Percentiles rank a stretch among this genome's conserved stretches.
Evolutionary conservation across 495 filamentous ascomycete species (phyloP).

Genomic region (Physcia stellaris): DNA sequence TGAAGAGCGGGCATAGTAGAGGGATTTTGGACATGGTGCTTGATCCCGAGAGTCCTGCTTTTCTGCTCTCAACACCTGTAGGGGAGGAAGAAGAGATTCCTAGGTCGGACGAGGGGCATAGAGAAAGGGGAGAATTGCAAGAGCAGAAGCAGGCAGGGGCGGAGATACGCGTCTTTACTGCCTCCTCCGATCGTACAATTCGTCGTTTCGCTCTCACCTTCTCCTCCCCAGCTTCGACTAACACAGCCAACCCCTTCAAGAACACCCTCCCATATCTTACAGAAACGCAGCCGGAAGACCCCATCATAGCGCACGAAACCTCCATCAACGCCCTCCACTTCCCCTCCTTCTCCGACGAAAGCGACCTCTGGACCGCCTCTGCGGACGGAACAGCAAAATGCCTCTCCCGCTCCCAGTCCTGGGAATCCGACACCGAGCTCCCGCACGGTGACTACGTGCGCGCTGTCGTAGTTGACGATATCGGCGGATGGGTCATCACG

Average conservation of each 20-base stretch:
- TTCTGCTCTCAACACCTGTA: no score
- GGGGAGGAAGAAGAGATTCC: slow-evolving; percentile 77
- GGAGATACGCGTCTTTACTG: neutral
- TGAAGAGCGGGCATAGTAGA: slow-evolving; percentile 40
- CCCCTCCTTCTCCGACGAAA: slow-evolving; percentile 52
- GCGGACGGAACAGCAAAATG: slow-evolving; percentile 75
- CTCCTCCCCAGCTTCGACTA: neutral
- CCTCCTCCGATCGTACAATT: neutral
- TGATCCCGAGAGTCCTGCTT: slow-evolving; percentile 48
- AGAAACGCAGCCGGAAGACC: slow-evolving; percentile 36
- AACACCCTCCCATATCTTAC: slow-evolving; percentile 10
- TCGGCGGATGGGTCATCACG: slow-evolving; percentile 71
- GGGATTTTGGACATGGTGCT: slow-evolving; percentile 59
- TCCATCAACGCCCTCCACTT: slow-evolving; percentile 69
- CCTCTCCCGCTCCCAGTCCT: slow-evolving; percentile 48
- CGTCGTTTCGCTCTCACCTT: neutral
- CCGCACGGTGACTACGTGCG: slow-evolving; percentile 81
- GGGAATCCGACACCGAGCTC: slow-evolving; percentile 56
- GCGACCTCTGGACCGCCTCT: slow-evolving; percentile 80
- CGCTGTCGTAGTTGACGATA: slow-evolving; percentile 58
- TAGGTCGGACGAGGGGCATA: slow-evolving; percentile 47
- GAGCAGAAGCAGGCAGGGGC: neutral
- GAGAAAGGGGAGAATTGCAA: slow-evolving; percentile 22
- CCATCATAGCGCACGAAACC: slow-evolving; percentile 75
- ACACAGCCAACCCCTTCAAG: neutral